Percentiles rank a stretch among this genome's conserved stretches.
Evolutionary conservation across 176 grass and related monocot genomes (phyloP).

Genomic region (Lolium perenne): DNA sequence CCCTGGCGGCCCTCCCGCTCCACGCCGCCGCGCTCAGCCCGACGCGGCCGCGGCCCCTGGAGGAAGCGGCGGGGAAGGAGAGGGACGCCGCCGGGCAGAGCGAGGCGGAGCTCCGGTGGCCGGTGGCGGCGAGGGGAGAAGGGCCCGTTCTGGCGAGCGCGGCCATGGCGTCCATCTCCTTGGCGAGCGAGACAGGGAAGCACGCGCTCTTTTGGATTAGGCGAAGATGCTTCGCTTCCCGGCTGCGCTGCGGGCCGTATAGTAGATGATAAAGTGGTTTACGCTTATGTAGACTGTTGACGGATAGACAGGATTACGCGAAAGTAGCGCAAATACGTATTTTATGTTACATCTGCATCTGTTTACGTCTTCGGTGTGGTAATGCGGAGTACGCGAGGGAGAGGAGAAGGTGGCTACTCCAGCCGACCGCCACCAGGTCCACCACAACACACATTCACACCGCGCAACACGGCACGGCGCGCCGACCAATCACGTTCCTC

Average conservation of each 20-base stretch:
- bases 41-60: background rate
- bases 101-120: conserved; percentile 17
- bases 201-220: conserved; percentile 35
- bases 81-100: conserved; percentile 36
- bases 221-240: background rate
- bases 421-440: too few species aligned
- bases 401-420: too few species aligned
- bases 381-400: too few species aligned
- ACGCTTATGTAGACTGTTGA: background rate
- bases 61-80: conserved; percentile 40
- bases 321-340: background rate
- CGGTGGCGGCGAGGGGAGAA: conserved; percentile 14
- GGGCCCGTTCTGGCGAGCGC: conserved; percentile 40
- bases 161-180: conserved; percentile 45
- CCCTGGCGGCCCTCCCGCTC: conserved; percentile 29
- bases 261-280: background rate
- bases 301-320: background rate
- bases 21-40: conserved; percentile 20
- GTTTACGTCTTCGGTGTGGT: background rate
- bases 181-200: conserved; percentile 15
- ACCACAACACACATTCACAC: background rate
- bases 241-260: background rate
- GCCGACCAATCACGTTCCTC: fast-evolving
- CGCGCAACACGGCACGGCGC: background rate
- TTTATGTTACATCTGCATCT: too few species aligned